A percentile compares a stretch with the other conserved stretches of the same genome.
Evolutionary conservation across 768 basidiomycete species (phyloP).

Genomic region (Agaricus sinodeliciosus): DNA sequence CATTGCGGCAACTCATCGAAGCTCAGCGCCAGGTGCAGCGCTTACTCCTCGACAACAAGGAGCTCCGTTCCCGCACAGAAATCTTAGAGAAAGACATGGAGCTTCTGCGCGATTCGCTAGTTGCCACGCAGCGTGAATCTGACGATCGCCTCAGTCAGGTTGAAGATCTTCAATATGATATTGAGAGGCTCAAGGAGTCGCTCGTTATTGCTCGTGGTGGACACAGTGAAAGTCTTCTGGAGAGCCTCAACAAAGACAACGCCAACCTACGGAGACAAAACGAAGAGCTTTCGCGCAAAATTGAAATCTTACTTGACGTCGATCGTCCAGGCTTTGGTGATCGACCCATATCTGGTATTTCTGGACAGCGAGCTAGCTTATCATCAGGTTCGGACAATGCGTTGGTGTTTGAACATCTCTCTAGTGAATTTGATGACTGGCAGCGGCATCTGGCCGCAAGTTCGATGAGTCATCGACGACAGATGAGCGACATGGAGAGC

Average conservation of each 20-base stretch:
- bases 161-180: conserved; percentile 75
- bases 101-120: conserved; percentile 59
- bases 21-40: conserved; percentile 72
- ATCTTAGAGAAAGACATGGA: conserved; percentile 72
- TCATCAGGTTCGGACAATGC: conserved; percentile 84
- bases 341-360: conserved; percentile 53
- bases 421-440: conserved; percentile 82
- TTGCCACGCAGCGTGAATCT: conserved; percentile 69
- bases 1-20: conserved; percentile 70
- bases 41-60: conserved; percentile 68
- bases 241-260: conserved; percentile 82
- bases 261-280: conserved; percentile 75
- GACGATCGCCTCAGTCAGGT: conserved; percentile 71
- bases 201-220: conserved; percentile 70
- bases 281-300: conserved; percentile 86
- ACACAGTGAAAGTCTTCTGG: conserved; percentile 68
- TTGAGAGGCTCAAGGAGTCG: conserved; percentile 69
- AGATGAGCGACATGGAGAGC: conserved; percentile 67
- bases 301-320: conserved; percentile 81
- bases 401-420: conserved; percentile 68
- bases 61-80: conserved; percentile 67
- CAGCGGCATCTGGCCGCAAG: conserved; percentile 69
- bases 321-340: conserved; percentile 67
- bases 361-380: conserved; percentile 57
- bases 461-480: conserved; percentile 68